A percentile compares a stretch with the other conserved stretches of the same genome.
Evolutionary conservation across 2,329 filamentous ascomycete species (phyloP).

Genomic region (Xylaria hypoxylon): DNA sequence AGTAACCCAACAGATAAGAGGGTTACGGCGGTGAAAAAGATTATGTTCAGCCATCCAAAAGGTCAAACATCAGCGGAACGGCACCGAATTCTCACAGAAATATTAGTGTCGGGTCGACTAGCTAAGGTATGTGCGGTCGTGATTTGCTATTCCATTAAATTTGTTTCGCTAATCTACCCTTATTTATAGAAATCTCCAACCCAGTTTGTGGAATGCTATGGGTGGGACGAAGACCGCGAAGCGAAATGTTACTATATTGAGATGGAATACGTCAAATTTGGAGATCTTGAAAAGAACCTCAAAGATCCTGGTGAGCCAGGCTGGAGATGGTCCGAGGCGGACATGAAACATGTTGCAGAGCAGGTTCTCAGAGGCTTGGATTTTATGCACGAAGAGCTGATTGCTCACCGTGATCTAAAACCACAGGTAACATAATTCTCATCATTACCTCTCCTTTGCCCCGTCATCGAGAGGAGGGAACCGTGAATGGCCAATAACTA

Average conservation of each 20-base stretch:
- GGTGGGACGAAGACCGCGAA: neutral
- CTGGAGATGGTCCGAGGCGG: neutral
- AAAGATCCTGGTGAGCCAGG: neutral
- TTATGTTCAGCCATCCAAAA: too few species aligned
- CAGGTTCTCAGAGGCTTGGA: slow-evolving; percentile 4
- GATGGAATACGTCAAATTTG: neutral
- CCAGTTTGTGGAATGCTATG: neutral
- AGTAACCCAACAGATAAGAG: too few species aligned
- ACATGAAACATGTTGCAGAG: neutral
- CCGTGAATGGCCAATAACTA: too few species aligned
- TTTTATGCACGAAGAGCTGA: neutral
- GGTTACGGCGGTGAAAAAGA: too few species aligned
- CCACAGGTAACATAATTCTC: neutral
- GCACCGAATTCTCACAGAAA: too few species aligned
- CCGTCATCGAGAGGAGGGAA: too few species aligned
- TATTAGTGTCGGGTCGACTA: too few species aligned
- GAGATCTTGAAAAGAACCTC: neutral
- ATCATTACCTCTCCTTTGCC: neutral
- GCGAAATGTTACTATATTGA: neutral
- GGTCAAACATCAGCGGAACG: too few species aligned
- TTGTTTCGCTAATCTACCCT: too few species aligned
- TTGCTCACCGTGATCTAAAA: slow-evolving; percentile 11
- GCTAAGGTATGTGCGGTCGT: too few species aligned
- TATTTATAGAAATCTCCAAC: neutral
- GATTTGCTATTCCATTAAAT: too few species aligned